Evolutionary conservation across 1,139 yeast species (phyloP).

Genomic region (Protomyces lactucae-debilis): DNA sequence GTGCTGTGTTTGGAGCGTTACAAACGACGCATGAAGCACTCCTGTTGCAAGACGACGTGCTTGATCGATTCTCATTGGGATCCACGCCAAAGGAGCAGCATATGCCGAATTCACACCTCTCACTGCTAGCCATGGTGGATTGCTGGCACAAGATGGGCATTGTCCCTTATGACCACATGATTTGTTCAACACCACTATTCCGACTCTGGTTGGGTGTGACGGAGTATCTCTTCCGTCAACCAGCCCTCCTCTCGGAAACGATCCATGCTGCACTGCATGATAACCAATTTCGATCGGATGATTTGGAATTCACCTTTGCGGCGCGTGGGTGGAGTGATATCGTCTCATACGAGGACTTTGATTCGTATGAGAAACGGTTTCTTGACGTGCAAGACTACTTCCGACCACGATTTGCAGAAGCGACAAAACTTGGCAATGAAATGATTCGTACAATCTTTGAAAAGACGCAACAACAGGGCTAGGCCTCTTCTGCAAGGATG

Average conservation of each 20-base stretch:
- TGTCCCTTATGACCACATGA: constrained; percentile 92
- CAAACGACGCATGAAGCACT: constrained; percentile 48
- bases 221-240: constrained; percentile 82
- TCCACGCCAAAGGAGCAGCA: constrained; percentile 67
- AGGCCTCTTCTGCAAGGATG: background rate
- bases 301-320: constrained; percentile 54
- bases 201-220: constrained; percentile 91
- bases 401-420: constrained; percentile 80
- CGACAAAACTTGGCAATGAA: constrained; percentile 85
- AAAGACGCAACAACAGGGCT: background rate
- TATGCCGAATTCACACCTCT: constrained; percentile 82
- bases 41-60: constrained; percentile 69
- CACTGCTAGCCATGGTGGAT: constrained; percentile 84
- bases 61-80: constrained; percentile 73
- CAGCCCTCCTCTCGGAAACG: constrained; percentile 72
- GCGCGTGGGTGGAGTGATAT: constrained; percentile 67
- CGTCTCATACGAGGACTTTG: constrained; percentile 70
- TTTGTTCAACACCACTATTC: constrained; percentile 90
- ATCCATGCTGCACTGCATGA: constrained; percentile 65
- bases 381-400: constrained; percentile 76
- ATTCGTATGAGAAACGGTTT: constrained; percentile 64
- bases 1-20: constrained; percentile 60
- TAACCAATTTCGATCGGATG: constrained; percentile 73
- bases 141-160: constrained; percentile 83
- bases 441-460: constrained; percentile 76